Evolutionary conservation across 2,329 filamentous ascomycete genomes (phyloP), one percentile per base, ranked within the genome.

Genomic region (Paramyrothecium sp.): DNA sequence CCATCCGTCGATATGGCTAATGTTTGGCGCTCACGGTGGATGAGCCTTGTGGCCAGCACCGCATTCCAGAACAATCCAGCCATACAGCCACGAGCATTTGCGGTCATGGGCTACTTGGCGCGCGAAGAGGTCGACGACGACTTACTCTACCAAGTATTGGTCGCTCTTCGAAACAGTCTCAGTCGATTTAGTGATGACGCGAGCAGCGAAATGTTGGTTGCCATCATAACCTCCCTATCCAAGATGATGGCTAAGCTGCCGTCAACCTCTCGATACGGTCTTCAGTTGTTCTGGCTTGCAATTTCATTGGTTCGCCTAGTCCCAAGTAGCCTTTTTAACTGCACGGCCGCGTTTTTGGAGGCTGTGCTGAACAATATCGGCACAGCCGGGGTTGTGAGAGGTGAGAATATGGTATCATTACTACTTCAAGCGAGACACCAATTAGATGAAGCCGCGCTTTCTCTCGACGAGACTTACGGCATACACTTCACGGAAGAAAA

Each of bases 111-210:
- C 16, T 89, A 86, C 63, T 72, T 90, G 11, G 87, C 87, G 22
- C 79, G 86, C n/a, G 87, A 89, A 65, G 87, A 89, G 67, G 87
- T 90, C 2, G 87, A 90, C 55, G 87, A 90, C 61, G 87, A 90
- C 66, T 75, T 90, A 3, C 78, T 90, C 2, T 90, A 90, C 66
- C 87, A 90, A 68, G 86, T 90, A 20, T 78, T 90, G 3, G 87
- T 90, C 26, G 86, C 87, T 17, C 75, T 90, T 17, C 81, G 87
- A 51, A 87, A 82, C 60, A 88, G 86, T 63, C 80, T 90, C 17
- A 75, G 78, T n/a, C 81, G 86, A 26, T 89, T 88, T 65, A 81
- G 83, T 49, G 85, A 88, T 56, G 86, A 88, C 56, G 81, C 78
- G 56, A 86, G 83, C 65, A 84, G 80, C 61, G 87, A 89, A 63